Conservation (phyloP, 352 stramenopile species). For the Phytophthora citricola region DNA sequence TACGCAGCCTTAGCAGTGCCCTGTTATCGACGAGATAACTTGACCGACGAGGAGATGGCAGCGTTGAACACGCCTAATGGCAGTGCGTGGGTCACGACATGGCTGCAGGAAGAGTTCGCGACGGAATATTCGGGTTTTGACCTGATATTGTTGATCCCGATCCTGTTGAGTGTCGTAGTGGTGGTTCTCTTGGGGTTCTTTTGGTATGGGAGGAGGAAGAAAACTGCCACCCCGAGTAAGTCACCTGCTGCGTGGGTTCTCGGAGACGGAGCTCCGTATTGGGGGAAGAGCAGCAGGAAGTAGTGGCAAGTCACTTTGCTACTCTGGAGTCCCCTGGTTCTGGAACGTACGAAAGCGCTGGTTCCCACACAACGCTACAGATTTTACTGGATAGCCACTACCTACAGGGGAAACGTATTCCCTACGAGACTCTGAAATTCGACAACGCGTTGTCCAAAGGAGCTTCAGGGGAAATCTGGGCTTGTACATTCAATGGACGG, state of each 20-base stretch:
- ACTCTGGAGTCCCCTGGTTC: constrained; percentile 1
- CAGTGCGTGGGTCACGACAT: constrained; percentile 26
- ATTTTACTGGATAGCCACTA: constrained; percentile 22
- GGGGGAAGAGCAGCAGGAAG: constrained; percentile 7
- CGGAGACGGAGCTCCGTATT: not conserved
- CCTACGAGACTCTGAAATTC: constrained; percentile 26
- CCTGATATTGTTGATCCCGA: constrained; percentile 13
- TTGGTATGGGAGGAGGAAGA: constrained; percentile 14
- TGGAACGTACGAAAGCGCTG: constrained; percentile 17
- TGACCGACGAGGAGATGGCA: constrained; percentile 9
- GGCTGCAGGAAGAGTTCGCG: constrained; percentile 27
- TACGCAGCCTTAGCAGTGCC: constrained; percentile 29
- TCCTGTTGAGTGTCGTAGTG: constrained; percentile 16
- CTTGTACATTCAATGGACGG: constrained; percentile 47
- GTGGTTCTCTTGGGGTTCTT: not conserved
- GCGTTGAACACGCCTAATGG: constrained; percentile 11
- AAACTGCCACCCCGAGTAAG: not conserved
- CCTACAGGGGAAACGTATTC: constrained; percentile 29
- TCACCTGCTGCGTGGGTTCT: not conserved
- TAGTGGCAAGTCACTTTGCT: constrained; percentile 15
- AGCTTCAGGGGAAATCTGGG: constrained; percentile 53
- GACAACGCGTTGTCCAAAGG: constrained; percentile 32
- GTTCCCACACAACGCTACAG: constrained; percentile 27
- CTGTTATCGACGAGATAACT: constrained; percentile 16
- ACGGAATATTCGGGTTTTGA: constrained; percentile 13